Percentiles rank a stretch among this genome's conserved stretches.
phyloP scores from a whole-genome alignment of 768 basidiomycete species.

The Termitomyces sp. region DNA sequence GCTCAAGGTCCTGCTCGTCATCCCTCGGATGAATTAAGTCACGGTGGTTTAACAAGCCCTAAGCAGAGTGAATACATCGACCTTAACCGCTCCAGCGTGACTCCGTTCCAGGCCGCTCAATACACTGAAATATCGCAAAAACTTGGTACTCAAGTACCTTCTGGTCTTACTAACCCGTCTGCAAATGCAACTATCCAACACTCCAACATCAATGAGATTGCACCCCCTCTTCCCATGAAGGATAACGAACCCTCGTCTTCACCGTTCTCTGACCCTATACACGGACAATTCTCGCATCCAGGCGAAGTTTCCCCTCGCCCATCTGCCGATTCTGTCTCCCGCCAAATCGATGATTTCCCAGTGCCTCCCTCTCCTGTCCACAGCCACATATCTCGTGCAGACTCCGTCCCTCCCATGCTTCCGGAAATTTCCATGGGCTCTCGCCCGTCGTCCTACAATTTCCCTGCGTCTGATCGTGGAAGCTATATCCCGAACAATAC shows the following conservation, averaged over 20 bases:
- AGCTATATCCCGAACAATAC: constrained; percentile 12
- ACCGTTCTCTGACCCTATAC: constrained; percentile 20
- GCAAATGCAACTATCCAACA: constrained; percentile 18
- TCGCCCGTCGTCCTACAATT: constrained; percentile 21
- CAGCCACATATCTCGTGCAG: constrained; percentile 35
- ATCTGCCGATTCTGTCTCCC: constrained; percentile 12
- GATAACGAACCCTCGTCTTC: constrained; percentile 5
- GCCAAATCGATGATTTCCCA: constrained; percentile 31
- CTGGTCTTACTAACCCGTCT: constrained; percentile 27
- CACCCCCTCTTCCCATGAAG: constrained; percentile 8
- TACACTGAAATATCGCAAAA: constrained; percentile 65
- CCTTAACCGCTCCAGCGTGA: constrained; percentile 61
- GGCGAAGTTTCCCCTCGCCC: constrained; percentile 5
- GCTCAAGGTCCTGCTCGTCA: constrained; percentile 4
- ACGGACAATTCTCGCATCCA: constrained; percentile 1
- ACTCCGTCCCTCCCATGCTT: constrained; percentile 47
- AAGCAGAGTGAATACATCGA: constrained; percentile 51
- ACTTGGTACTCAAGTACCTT: constrained; percentile 38
- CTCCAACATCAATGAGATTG: background rate
- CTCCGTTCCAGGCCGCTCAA: constrained; percentile 72
- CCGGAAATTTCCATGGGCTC: constrained; percentile 47
- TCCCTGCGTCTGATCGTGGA: constrained; percentile 8
- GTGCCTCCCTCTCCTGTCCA: constrained; percentile 31
- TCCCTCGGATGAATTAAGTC: constrained; percentile 8
- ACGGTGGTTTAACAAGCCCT: constrained; percentile 20